Conservation (phyloP, 2,329 filamentous ascomycete genomes). For the Rhinocladiella mackenziei region DNA sequence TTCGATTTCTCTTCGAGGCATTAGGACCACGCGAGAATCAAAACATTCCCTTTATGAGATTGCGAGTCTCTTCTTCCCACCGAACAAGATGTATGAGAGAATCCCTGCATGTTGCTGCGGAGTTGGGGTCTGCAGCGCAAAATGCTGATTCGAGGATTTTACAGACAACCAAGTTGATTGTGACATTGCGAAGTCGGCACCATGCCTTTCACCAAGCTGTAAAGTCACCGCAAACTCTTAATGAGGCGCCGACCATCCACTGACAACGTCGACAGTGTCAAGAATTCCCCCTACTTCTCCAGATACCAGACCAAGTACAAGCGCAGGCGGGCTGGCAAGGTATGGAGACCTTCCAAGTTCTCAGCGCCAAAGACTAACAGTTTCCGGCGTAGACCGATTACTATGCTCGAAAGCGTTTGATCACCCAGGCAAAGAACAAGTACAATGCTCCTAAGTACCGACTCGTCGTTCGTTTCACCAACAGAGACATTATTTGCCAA, state of each 20-base stretch:
- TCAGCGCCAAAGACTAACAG: constrained; percentile 4
- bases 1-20: too few relatives aligned
- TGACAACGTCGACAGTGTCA: constrained; percentile 50
- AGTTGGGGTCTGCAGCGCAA: constrained; percentile 88
- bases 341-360: constrained; percentile 3
- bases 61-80: constrained; percentile 33
- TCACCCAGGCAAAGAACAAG: constrained; percentile 99
- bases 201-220: constrained; percentile 73
- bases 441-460: constrained; percentile 99
- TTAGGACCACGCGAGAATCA: too few relatives aligned
- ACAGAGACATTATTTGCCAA: constrained; percentile 98
- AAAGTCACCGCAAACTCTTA: constrained; percentile 4
- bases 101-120: constrained; percentile 99
- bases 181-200: constrained; percentile 19
- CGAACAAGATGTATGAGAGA: constrained; percentile 43
- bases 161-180: constrained; percentile 26
- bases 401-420: constrained; percentile 99
- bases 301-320: constrained; percentile 99
- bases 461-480: constrained; percentile 98
- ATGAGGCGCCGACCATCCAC: too few relatives aligned
- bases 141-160: constrained; percentile 93
- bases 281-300: constrained; percentile 97
- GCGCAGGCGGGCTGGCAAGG: constrained; percentile 79
- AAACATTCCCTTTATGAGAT: too few relatives aligned
- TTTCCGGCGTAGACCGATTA: constrained; percentile 80